phyloP scores from a whole-genome alignment of 2,329 filamentous ascomycete species.

The Aspergillus glaucus region DNA sequence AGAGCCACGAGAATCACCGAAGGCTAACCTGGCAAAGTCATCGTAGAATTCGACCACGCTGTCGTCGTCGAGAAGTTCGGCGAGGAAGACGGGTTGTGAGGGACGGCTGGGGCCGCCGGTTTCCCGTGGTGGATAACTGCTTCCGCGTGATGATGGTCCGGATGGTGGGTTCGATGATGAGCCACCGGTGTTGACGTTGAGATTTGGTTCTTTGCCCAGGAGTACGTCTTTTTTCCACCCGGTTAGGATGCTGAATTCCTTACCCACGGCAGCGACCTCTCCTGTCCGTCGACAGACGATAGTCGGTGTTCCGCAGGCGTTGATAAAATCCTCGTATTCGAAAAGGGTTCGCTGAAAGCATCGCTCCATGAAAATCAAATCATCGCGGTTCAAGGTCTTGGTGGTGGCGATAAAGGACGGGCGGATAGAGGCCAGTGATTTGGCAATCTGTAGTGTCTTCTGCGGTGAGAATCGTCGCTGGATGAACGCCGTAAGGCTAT shows the following conservation, averaged over 20 bases:
- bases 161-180: conserved; percentile 25
- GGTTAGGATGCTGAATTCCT: conserved; percentile 92
- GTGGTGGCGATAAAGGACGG: conserved; percentile 91
- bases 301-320: conserved; percentile 80
- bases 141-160: conserved; percentile 40
- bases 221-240: conserved; percentile 90
- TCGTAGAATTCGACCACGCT: conserved; percentile 93
- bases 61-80: conserved; percentile 88
- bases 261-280: conserved; percentile 90
- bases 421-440: conserved; percentile 80
- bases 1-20: conserved; percentile 80
- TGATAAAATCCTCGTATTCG: conserved; percentile 89
- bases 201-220: conserved; percentile 77
- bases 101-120: conserved; percentile 43
- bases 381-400: conserved; percentile 77
- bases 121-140: conserved; percentile 45
- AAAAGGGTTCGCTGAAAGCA: conserved; percentile 88
- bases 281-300: conserved; percentile 88
- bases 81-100: conserved; percentile 77
- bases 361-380: conserved; percentile 96
- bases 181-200: conserved; percentile 72
- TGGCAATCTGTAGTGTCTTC: conserved; percentile 75
- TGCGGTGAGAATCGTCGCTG: conserved; percentile 70
- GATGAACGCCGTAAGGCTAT: conserved; percentile 75
- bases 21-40: conserved; percentile 86